Base-by-base conservation (phyloP, 805 yeast species). In the Hanseniaspora pseudoguilliermondii region DNA sequence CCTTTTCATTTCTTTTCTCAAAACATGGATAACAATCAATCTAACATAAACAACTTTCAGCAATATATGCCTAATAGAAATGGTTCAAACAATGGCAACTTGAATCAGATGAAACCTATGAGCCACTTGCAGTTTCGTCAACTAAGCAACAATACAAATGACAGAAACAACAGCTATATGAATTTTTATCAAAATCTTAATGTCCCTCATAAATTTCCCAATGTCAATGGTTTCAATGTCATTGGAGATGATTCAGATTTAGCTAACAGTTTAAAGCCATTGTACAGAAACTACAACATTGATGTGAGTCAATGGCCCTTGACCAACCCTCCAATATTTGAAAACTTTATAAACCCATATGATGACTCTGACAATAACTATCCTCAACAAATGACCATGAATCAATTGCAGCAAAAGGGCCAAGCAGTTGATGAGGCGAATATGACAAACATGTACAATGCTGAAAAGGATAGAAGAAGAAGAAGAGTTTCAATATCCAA, bases 401-500 rank as follows among this genome's bases (percentile, higher is more conserved):
- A 8, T 35, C 47, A 44, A 18, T 13, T n/a, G 16, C n/a, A 34
- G 3, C 47, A 44, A 27, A 44, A 44, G 27, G 36, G 23, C 3
- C 39, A 46, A 34, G 9, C 27, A 6, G 13, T 46, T 18, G 49
- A 46, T n/a, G 39, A 32, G 11, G 32, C 20, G 9, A 9, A 16
- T 15, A 5, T 20, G 27, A 25, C 25, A 44, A 29, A 3, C 23
- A 42, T 38, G 23, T 9, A n/a, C 18, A 42, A 10, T 16, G 7
- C 35, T 1, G 54, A 50, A 1, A 50, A 50, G 5, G 56, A 53
- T 16, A 38, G 47, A 29, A 46, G 50, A 44, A 72, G 83, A 64
- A 73, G 93, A 65, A 75, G 95, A 64, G 81, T 85, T 2, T 84
- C 93, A 46, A 85, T 85, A 53, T 83, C 91, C 11, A 85, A 85